Evolutionary conservation across 2,329 filamentous ascomycete species (phyloP), one percentile per base, ranked within the genome.

Genomic region (Paecilomyces fulvus): DNA sequence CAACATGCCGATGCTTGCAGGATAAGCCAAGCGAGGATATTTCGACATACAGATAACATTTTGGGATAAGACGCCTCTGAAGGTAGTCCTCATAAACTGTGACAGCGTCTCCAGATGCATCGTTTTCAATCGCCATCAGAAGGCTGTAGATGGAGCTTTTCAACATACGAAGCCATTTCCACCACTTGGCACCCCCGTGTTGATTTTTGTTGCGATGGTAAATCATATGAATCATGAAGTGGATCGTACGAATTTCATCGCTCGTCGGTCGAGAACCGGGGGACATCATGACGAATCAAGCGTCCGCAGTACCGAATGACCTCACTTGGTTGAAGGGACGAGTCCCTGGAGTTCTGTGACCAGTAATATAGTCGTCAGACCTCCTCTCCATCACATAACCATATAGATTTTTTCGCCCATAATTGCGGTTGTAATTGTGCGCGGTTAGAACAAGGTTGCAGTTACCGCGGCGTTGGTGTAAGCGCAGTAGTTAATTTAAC

Each of bases 181-280:
- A 97, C 92, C 92, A 99, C 67, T 84, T 83, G 30, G 86, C 82
- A 60, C 82, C 79, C 55, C 85, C 85, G 72, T 97, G 92, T 75
- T 97, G 92, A 75, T 96, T 97, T 68, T 86, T 87, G 77, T 96
- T 94, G 65, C 91, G 89, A 69, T 90, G 85, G 72, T 86, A 83
- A 65, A 95, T 83, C 62, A 88, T 81, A 65, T 87, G 79, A 49
- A 96, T 83, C 51, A 65, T 75, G 57, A 66, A 79, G 54, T 69
- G 64, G 5, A 72, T 61, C 5, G 62, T 59, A 31, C 58, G 57
- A 10, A 74, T 59, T 37, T 68, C 63, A 25, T 67, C 49, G 21
- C 73, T 69, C 67, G 70, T 72, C 51, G 7, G 30, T 51, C 43
- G 4, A 46, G 30, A 48, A 2, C 17, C 28, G 30, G 49, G 20